Conservation (phyloP, 1,284 basidiomycete genomes). For the Apiotrichum siamense region DNA sequence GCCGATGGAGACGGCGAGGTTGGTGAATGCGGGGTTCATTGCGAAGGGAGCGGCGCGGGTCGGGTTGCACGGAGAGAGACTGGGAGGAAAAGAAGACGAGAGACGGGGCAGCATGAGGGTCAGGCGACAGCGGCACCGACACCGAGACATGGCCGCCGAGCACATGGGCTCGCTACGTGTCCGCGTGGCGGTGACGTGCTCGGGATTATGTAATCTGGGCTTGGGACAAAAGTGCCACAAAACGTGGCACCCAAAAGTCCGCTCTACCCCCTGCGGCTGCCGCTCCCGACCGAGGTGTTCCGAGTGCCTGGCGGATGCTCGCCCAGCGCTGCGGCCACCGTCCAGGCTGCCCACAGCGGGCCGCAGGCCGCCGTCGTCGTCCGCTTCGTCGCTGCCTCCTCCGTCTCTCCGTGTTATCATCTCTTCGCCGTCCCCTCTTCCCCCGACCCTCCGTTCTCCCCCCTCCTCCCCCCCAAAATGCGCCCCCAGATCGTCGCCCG, state of each 20-base stretch:
- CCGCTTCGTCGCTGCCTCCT: background rate
- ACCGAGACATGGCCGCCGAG: too few relatives aligned
- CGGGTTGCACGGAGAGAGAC: background rate
- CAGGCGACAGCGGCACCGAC: too few relatives aligned
- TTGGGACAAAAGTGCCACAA: background rate
- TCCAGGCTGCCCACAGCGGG: too few relatives aligned
- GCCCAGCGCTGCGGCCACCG: too few relatives aligned
- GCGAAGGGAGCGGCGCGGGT: slow-evolving; percentile 3
- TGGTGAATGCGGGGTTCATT: slow-evolving; percentile 51
- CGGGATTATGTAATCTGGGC: too few relatives aligned
- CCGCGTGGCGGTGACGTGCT: background rate
- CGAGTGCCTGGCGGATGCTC: too few relatives aligned
- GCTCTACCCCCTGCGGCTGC: too few relatives aligned
- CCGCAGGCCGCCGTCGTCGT: too few relatives aligned
- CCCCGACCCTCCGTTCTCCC: background rate
- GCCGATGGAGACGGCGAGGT: slow-evolving; percentile 77
- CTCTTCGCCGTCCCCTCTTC: background rate
- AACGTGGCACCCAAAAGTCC: too few relatives aligned
- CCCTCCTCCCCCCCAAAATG: slow-evolving; percentile 6
- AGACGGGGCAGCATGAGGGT: too few relatives aligned
- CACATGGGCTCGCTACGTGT: too few relatives aligned
- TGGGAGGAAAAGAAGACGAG: background rate
- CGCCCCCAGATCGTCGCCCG: slow-evolving; percentile 18
- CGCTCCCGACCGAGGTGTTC: background rate
- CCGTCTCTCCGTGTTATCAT: background rate